Percentiles rank a stretch among this genome's conserved stretches.
Conservation (phyloP, 2,329 filamentous ascomycete species). For the Xylariaceae sp. region DNA sequence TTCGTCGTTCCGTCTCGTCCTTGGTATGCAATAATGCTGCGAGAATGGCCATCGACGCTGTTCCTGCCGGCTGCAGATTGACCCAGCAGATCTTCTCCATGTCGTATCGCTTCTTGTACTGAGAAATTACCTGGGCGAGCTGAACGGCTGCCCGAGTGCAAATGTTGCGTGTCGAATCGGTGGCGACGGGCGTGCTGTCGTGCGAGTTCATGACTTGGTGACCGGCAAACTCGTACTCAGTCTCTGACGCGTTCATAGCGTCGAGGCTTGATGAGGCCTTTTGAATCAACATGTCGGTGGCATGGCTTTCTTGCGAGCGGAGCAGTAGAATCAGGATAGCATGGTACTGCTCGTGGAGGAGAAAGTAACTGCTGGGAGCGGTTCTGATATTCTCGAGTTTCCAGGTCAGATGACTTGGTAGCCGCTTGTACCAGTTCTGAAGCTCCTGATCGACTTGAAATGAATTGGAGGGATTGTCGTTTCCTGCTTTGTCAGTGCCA, state of each 20-base stretch:
- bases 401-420: constrained; percentile 17
- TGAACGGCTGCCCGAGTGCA: constrained; percentile 16
- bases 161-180: not conserved
- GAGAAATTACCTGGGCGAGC: constrained; percentile 11
- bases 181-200: not conserved
- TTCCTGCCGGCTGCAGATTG: constrained; percentile 14
- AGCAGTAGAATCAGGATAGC: constrained; percentile 12
- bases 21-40: constrained; percentile 13
- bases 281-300: not conserved
- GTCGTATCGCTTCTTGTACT: constrained; percentile 13
- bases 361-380: constrained; percentile 17
- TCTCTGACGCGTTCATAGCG: not conserved
- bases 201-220: not conserved
- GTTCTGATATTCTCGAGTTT: constrained; percentile 10
- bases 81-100: constrained; percentile 14
- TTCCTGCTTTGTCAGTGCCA: not conserved
- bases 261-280: constrained; percentile 2
- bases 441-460: constrained; percentile 13
- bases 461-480: not conserved
- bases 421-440: constrained; percentile 16
- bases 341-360: constrained; percentile 20
- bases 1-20: constrained; percentile 9
- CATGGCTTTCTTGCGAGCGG: constrained; percentile 4
- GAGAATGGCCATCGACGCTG: constrained; percentile 14
- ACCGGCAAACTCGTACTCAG: not conserved